Evolutionary conservation across 2,329 filamentous ascomycete genomes (phyloP), one percentile per base, ranked within the genome.

Genomic region (Pseudopithomyces maydicus): DNA sequence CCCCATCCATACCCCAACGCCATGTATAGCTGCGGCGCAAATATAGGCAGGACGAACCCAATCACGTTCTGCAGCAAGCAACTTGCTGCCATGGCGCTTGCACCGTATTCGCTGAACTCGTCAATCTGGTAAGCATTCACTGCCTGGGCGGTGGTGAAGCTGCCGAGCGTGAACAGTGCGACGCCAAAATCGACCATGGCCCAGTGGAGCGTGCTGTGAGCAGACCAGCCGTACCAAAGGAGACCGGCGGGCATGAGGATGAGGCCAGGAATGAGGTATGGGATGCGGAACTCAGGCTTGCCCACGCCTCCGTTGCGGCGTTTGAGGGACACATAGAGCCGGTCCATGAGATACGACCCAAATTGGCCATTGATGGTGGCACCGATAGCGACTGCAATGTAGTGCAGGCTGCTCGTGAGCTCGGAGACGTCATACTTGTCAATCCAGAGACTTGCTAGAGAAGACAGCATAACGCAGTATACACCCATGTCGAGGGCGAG

Each of bases 71-170:
- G 55, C 10, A 68, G 50, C 17, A 68, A 54, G 44, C 35, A 50
- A 17, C 33, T 29, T 22, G 47, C 47, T 22, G 47, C 47, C 47
- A 50, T 29, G 33, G 47, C 47, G 22, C 47, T 50, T n/a, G 47
- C 47, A 32, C 35, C 35, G 8, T 41, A 10, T 11, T 39, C 35
- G 2, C 8, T 14, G 15, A 50, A 50, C 47, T 50, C 47, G 29
- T 17, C 47, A 12, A 88, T 81, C 3, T 89, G 77, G 61, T 90
- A 90, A 11, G 84, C 83, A 47, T 82, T 79, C 0, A 81, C 68
- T 0, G 79, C 75, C 76, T 50, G 47, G 10, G 47, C 47, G 4
- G 47, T 50, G 20, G 47, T 50, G 19, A 50, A 50, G 47, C 47
- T 50, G 20, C 47, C 47, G 15, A 50, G 20, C 35, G 47, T 50